A percentile compares a stretch with the other conserved stretches of the same genome.
Evolutionary conservation across 495 filamentous ascomycete genomes (phyloP).

Genomic region (Lophiotrema nucula): DNA sequence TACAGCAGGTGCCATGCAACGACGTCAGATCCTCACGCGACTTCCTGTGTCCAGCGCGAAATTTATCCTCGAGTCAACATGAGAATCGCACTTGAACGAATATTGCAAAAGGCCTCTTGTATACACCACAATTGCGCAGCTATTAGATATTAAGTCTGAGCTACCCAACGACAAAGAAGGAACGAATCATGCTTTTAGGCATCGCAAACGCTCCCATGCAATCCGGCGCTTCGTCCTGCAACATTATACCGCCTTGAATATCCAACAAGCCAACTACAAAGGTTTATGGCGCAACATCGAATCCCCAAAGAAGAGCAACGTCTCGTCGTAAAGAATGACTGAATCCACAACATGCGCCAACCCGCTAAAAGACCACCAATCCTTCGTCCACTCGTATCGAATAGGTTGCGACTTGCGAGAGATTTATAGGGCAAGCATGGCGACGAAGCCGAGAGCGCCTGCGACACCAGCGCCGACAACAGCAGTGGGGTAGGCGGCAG

Average conservation of each 20-base stretch:
- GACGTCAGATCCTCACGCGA: no score
- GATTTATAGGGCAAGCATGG: slow-evolving; percentile 43
- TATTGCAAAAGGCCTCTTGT: no score
- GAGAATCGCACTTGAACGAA: no score
- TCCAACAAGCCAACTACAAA: neutral
- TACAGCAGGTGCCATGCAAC: no score
- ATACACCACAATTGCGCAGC: neutral
- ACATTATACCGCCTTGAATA: neutral
- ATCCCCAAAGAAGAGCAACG: slow-evolving; percentile 10
- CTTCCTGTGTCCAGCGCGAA: no score
- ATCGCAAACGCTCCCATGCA: no score
- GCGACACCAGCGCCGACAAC: slow-evolving; percentile 40
- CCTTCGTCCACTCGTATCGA: neutral
- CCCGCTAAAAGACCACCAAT: neutral
- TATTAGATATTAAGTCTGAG: neutral
- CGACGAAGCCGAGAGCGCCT: slow-evolving; percentile 41
- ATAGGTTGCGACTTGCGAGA: no score
- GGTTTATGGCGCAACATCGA: neutral
- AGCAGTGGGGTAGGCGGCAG: slow-evolving; percentile 38
- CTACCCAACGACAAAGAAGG: no score
- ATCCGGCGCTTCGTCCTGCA: no score
- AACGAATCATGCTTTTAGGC: no score
- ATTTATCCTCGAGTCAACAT: no score
- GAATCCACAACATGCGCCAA: slow-evolving; percentile 21
- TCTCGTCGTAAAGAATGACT: slow-evolving; percentile 25